Conservation (phyloP, 1,284 basidiomycete genomes). For the Trametes versicolor region DNA sequence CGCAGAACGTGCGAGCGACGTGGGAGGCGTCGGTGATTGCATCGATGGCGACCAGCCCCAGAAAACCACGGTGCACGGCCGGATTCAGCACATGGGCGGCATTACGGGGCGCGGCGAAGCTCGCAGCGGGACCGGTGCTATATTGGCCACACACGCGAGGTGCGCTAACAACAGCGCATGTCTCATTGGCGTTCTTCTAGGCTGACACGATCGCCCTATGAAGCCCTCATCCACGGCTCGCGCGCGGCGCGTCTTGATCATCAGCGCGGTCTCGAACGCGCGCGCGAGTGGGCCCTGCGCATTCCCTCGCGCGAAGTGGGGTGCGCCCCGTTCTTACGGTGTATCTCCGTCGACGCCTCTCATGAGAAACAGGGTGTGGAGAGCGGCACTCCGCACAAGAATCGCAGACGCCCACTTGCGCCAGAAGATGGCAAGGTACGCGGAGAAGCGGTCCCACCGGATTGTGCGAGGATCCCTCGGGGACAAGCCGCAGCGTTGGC, state of each 20-base stretch:
- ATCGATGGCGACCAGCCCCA: constrained; percentile 26
- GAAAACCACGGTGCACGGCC: constrained; percentile 23
- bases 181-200: constrained; percentile 15
- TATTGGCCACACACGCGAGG: constrained; percentile 22
- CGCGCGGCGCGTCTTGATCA: constrained; percentile 22
- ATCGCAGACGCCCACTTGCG: constrained; percentile 28
- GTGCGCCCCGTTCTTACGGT: constrained; percentile 24
- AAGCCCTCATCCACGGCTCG: constrained; percentile 9
- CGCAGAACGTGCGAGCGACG: constrained; percentile 27
- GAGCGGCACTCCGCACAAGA: constrained; percentile 17
- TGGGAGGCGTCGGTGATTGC: constrained; percentile 18
- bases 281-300: constrained; percentile 6
- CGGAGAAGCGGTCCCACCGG: constrained; percentile 20
- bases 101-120: constrained; percentile 20
- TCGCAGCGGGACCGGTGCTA: constrained; percentile 19
- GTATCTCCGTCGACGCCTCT: constrained; percentile 31
- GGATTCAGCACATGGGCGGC: constrained; percentile 26
- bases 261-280: constrained; percentile 19
- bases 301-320: constrained; percentile 6
- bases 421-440: constrained; percentile 27
- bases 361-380: constrained; percentile 29
- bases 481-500: constrained; percentile 17
- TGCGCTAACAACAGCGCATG: constrained; percentile 12
- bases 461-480: constrained; percentile 36
- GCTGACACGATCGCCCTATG: constrained; percentile 18